Evolutionary conservation across 106 monocot species (phyloP), one percentile per base, ranked within the genome.

Genomic region (Acorus calamus): DNA sequence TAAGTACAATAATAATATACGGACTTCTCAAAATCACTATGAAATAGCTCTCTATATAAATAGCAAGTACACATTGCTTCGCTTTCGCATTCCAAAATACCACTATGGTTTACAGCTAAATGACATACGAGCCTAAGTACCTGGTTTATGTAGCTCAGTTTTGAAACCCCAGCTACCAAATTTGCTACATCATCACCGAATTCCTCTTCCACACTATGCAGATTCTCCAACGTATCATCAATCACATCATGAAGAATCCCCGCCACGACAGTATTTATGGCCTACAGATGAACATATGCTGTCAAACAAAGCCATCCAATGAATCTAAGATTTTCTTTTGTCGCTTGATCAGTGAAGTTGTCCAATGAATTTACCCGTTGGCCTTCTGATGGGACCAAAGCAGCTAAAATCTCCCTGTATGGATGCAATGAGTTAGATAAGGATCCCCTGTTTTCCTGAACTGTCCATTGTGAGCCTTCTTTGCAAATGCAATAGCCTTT

Each of bases 201-300:
- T 65, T 84, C 79, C 71, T 84, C 72, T 79, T 86, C 72, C 69
- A 94, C 76, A 64, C 57, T 81, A 14, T 65, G 83, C 58, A 94
- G 63, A 59, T 77, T 86, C 72, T 81, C 89, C 49, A 81, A 59
- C 59, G 94, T 94, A 52, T 94, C 94, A 80, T 94, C 94, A 68
- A 89, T 73, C 44, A 94, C 94, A 86, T 94, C 94, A 80, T 94
- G 94, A 61, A 89, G 94, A 73, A 94, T 89, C 56, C 94, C 94
- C 68, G 94, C 94, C 52, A 94, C 79, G 78, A 94, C 81, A 45
- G 94, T 94, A 64, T 89, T 79, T 46, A 94, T 72, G 71, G 94
- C 94, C 94, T 94, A 69, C 14, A 68, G 41, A 8, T 48, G 13
- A 63, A 66, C 42, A 46, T 8, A 58, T 51, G 14, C 12, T 6